Percentiles rank a stretch among this genome's conserved stretches.
Evolutionary conservation across 495 filamentous ascomycete species (phyloP).

Genomic region (Aspergillus panamensis): DNA sequence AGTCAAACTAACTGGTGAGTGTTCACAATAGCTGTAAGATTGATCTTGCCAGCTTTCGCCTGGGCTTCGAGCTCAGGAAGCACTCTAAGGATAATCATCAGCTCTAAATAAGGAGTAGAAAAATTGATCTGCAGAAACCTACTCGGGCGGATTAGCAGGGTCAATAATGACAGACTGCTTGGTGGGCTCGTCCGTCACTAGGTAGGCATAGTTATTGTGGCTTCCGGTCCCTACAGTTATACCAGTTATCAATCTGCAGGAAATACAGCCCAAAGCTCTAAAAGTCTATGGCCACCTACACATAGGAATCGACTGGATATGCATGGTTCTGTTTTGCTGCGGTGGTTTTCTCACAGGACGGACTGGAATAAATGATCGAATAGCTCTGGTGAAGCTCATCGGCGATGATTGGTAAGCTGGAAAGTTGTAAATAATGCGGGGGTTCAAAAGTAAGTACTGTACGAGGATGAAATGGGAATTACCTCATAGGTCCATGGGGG

Average conservation of each 20-base stretch:
- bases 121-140: conserved; percentile 28
- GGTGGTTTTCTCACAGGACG: conserved; percentile 6
- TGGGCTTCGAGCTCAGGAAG: conserved; percentile 72
- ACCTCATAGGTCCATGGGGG: conserved; percentile 20
- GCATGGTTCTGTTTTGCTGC: conserved; percentile 59
- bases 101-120: neutral
- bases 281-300: conserved; percentile 56
- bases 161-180: conserved; percentile 95
- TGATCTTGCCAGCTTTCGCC: conserved; percentile 66
- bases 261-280: neutral
- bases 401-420: conserved; percentile 15
- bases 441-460: neutral
- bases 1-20: conserved; percentile 78
- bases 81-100: conserved; percentile 55
- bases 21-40: conserved; percentile 86
- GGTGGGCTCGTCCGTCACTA: conserved; percentile 85
- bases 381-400: conserved; percentile 31
- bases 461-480: conserved; percentile 15
- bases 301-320: conserved; percentile 97
- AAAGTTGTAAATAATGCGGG: conserved; percentile 2
- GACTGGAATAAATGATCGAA: conserved; percentile 15
- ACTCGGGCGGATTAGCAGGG: conserved; percentile 91
- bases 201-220: conserved; percentile 94
- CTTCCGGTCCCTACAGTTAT: conserved; percentile 74
- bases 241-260: conserved; percentile 2